phyloP scores from a whole-genome alignment of 441 rosid genomes.

The Erodium texanum region DNA sequence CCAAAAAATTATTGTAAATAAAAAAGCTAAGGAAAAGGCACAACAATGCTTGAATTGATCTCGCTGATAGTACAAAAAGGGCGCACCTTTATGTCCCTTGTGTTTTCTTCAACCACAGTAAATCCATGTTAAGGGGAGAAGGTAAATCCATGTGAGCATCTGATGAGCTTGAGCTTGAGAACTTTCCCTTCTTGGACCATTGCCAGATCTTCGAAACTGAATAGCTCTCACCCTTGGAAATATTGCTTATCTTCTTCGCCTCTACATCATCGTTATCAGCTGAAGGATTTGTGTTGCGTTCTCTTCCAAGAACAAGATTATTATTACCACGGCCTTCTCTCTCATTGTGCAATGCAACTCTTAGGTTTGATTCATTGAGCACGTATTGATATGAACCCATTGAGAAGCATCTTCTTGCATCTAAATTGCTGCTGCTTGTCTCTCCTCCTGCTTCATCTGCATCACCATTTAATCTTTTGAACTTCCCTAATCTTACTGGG shows the following conservation, averaged over 20 bases:
- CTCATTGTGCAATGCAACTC: constrained; percentile 13
- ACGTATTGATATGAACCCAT: constrained; percentile 53
- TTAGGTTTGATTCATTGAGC: constrained; percentile 34
- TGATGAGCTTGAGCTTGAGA: constrained; percentile 31
- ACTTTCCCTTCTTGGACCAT: constrained; percentile 58
- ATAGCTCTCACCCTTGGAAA: constrained; percentile 57
- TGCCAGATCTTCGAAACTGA: constrained; percentile 75
- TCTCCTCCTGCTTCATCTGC: constrained; percentile 28
- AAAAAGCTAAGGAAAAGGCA: constrained; percentile 13
- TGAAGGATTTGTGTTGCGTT: constrained; percentile 29
- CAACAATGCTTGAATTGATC: constrained; percentile 22
- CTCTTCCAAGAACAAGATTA: constrained; percentile 28
- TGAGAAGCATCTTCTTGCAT: constrained; percentile 61
- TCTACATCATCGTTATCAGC: constrained; percentile 32
- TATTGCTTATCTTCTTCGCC: constrained; percentile 44
- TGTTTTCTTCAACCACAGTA: constrained; percentile 7
- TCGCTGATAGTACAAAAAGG: constrained; percentile 27
- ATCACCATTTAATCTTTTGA: constrained; percentile 31
- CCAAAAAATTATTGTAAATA: constrained; percentile 11
- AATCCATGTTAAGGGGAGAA: constrained; percentile 32
- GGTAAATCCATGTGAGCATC: constrained; percentile 31
- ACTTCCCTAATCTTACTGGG: constrained; percentile 65
- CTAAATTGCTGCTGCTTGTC: constrained; percentile 43
- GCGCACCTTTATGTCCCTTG: not conserved
- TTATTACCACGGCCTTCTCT: constrained; percentile 1